These are phyloP conservation scores for Mycogone perniciosa DNA, from an alignment of 2,329 filamentous ascomycete genomes.

Conservation along the genomic window DNA sequence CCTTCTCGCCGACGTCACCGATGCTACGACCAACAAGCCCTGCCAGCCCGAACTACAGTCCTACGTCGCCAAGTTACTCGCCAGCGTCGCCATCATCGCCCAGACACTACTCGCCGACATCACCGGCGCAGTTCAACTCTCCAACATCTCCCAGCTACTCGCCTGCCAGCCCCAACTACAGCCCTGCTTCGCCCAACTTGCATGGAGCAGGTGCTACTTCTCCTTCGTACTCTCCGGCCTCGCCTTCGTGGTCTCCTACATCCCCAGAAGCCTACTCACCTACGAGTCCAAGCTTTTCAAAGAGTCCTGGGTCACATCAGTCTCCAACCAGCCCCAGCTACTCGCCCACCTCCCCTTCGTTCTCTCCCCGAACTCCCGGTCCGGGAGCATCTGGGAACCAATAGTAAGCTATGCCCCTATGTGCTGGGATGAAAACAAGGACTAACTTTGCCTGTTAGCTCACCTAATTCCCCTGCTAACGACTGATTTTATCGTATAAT, in stretches of 20 bases:
- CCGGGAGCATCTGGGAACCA: slow-evolving; percentile 38
- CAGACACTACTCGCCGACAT: slow-evolving; percentile 60
- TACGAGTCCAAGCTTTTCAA: slow-evolving; percentile 55
- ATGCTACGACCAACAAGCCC: slow-evolving; percentile 50
- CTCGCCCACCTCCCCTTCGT: slow-evolving; percentile 54
- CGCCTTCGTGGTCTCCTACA: slow-evolving; percentile 72
- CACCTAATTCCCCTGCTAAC: slow-evolving; percentile 38
- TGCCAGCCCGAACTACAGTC: slow-evolving; percentile 56
- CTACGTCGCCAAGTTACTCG: slow-evolving; percentile 60
- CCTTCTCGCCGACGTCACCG: slow-evolving; percentile 57
- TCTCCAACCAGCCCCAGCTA: slow-evolving; percentile 66
- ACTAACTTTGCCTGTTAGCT: slow-evolving; percentile 31
- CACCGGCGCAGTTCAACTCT: slow-evolving; percentile 66
- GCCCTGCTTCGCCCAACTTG: slow-evolving; percentile 58
- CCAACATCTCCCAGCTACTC: slow-evolving; percentile 70
- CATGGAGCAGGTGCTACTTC: slow-evolving; percentile 41
- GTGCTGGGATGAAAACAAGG: background rate
- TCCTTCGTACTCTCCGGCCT: slow-evolving; percentile 62
- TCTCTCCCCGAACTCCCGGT: slow-evolving; percentile 41
- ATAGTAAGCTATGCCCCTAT: slow-evolving; percentile 26
- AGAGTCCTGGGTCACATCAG: slow-evolving; percentile 46
- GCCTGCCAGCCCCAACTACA: slow-evolving; percentile 65
- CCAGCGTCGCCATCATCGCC: slow-evolving; percentile 53
- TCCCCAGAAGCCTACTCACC: slow-evolving; percentile 60
- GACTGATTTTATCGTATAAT: slow-evolving; percentile 32